Percentiles rank a stretch among this genome's conserved stretches.
Evolutionary conservation across 345 rosid species (phyloP).

Genomic region (Heritiera fomes): DNA sequence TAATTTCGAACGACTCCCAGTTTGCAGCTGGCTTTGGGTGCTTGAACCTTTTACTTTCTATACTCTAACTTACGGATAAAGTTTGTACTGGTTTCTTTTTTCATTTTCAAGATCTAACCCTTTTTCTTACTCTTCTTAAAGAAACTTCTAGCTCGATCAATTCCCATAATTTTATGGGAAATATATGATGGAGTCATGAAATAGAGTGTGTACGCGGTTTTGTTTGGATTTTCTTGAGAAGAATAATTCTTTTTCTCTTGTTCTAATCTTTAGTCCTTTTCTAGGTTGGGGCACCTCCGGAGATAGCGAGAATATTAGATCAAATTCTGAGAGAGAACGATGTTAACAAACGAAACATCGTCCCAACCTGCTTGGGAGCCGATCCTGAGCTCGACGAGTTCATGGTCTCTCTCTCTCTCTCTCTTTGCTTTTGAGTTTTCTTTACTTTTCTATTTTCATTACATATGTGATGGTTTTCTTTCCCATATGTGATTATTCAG

Average conservation of each 20-base stretch:
- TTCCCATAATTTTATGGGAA: conserved; percentile 37
- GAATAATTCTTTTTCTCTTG: not conserved
- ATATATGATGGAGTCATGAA: not conserved
- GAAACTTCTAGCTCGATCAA: not conserved
- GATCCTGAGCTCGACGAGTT: conserved; percentile 98
- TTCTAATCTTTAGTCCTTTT: not conserved
- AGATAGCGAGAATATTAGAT: conserved; percentile 61
- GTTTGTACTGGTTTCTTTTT: not conserved
- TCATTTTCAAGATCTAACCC: conserved; percentile 18
- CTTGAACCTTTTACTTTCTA: conserved; percentile 20
- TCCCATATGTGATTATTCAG: conserved; percentile 29
- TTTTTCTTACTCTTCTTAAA: not conserved
- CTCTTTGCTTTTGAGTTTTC: not conserved
- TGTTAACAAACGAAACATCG: conserved; percentile 41
- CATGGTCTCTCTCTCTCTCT: conserved; percentile 53
- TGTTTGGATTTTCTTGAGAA: not conserved
- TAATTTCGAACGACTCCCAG: not conserved
- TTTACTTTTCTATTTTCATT: not conserved
- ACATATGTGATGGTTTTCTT: not conserved
- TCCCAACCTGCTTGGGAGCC: conserved; percentile 53
- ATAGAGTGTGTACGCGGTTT: not conserved
- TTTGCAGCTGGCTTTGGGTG: conserved; percentile 16
- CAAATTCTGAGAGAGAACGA: conserved; percentile 59
- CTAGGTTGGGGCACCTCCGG: conserved; percentile 89
- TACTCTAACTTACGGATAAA: conserved; percentile 16